Conservation (phyloP, 2,329 filamentous ascomycete species). For the Elsinoe arachidis region DNA sequence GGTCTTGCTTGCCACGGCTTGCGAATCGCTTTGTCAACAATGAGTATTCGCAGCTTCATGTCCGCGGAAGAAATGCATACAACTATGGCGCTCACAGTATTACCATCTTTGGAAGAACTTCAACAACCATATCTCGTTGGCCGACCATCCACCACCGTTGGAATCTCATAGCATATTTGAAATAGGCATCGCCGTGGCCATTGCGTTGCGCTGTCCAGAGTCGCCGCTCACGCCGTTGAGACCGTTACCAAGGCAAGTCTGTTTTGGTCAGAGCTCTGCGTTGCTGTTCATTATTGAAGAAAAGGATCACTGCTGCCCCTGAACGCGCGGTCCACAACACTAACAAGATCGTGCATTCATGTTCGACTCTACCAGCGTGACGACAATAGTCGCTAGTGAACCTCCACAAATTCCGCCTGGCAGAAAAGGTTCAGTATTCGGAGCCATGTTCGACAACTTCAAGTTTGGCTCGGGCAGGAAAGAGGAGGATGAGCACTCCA, state of each 20-base stretch:
- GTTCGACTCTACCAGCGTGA: background rate
- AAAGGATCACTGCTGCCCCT: constrained; percentile 10
- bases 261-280: constrained; percentile 5
- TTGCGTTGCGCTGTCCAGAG: background rate
- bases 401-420: background rate
- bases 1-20: background rate
- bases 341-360: constrained; percentile 2
- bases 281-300: background rate
- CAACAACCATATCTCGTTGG: background rate
- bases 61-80: background rate
- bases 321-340: background rate
- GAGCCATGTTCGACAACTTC: constrained; percentile 12
- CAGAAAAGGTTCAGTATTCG: background rate
- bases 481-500: constrained; percentile 1
- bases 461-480: constrained; percentile 6
- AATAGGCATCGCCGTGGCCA: background rate
- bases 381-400: background rate
- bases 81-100: too few relatives aligned
- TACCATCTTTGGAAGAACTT: too few relatives aligned
- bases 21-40: background rate
- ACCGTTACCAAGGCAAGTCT: constrained; percentile 7
- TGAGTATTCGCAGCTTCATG: background rate
- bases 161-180: constrained; percentile 6
- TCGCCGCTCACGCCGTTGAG: background rate
- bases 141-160: background rate